Base-by-base conservation (phyloP, 345 rosid genomes). In the Lepidium didymum region DNA sequence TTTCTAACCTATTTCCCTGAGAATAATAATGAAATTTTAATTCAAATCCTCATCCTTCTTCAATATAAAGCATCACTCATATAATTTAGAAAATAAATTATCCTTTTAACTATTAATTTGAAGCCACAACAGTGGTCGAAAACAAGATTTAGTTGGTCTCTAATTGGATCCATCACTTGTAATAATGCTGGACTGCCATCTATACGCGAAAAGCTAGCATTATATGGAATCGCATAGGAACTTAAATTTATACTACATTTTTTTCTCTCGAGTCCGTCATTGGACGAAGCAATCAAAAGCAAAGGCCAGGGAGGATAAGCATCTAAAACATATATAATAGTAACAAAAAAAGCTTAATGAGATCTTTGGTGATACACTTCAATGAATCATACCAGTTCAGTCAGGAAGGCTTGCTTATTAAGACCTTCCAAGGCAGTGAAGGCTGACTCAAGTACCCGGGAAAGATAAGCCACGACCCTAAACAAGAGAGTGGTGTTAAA, bases 361-460 rank as follows among this genome's bases (percentile, higher is more conserved):
- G 64, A 70, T 54, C 43, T 53, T 61, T 49, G 66, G 58, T 41
- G 56, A 61, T 16, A 77, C 64, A 40, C 31, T 0, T 29, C 6
- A 29, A 29, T 29, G 33, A 42, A 62, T 43, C 76, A 44, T 89
- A 91, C 97, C 96, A 95, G 75, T 83, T 94, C 97, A 35, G 96
- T 83, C 65, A 94, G 82, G 85, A 94, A 94, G 19, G 96, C 96
- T 84, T 89, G 99, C 78, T 94, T 94, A 85, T 91, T 94, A 77
- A 87, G 96, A 76, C 97, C 96, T 73, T 94, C 99, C 44, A 91
- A 79, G 41, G 93, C 96, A 52, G 96, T 94, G 81, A 91, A 94
- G 62, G 99, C 91, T 56, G 96, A 79, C 79, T 94, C 96, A 62
- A 94, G 96, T 75, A 91, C 96, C 50, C 97, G 96, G 59, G 97